These are phyloP conservation scores for Earliella scabrosa DNA, from an alignment of 1,284 basidiomycete genomes.

Conservation along the genomic window DNA sequence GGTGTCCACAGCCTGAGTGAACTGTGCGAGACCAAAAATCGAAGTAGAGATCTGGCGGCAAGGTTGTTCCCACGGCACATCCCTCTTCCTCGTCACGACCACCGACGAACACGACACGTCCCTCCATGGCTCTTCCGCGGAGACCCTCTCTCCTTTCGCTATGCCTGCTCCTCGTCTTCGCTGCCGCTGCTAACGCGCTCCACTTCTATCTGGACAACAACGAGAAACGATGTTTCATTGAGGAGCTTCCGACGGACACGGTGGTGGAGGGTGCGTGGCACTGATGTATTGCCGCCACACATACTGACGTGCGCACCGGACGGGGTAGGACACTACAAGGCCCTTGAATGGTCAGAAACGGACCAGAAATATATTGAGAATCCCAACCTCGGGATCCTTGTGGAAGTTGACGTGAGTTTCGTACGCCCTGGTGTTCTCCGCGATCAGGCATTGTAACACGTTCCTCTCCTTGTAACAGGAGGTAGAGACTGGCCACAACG, in stretches of 20 bases:
- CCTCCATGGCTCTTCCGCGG: slow-evolving; percentile 30
- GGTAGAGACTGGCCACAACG: slow-evolving; percentile 72
- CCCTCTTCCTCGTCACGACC: slow-evolving; percentile 27
- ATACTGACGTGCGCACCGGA: neutral
- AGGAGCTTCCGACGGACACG: slow-evolving; percentile 96
- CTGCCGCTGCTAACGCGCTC: slow-evolving; percentile 60
- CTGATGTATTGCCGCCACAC: neutral
- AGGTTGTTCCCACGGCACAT: slow-evolving; percentile 27
- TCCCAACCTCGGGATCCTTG: slow-evolving; percentile 83
- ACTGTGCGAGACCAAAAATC: slow-evolving; percentile 19
- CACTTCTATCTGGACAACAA: slow-evolving; percentile 95
- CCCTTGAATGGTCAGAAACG: slow-evolving; percentile 88
- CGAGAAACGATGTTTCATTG: slow-evolving; percentile 93
- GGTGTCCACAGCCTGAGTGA: neutral
- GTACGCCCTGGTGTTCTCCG: neutral
- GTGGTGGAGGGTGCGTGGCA: slow-evolving; percentile 84
- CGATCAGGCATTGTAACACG: neutral
- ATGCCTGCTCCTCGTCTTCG: slow-evolving; percentile 45
- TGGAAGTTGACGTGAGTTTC: slow-evolving; percentile 82
- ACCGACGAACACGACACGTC: slow-evolving; percentile 29
- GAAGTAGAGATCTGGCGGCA: slow-evolving; percentile 15
- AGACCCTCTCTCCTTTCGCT: slow-evolving; percentile 39
- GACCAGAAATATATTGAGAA: slow-evolving; percentile 76
- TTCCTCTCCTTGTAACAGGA: slow-evolving; percentile 56
- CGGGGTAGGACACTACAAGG: slow-evolving; percentile 83